phyloP scores from a whole-genome alignment of 108 stramenopile genomes.

The Parmales sp. region DNA sequence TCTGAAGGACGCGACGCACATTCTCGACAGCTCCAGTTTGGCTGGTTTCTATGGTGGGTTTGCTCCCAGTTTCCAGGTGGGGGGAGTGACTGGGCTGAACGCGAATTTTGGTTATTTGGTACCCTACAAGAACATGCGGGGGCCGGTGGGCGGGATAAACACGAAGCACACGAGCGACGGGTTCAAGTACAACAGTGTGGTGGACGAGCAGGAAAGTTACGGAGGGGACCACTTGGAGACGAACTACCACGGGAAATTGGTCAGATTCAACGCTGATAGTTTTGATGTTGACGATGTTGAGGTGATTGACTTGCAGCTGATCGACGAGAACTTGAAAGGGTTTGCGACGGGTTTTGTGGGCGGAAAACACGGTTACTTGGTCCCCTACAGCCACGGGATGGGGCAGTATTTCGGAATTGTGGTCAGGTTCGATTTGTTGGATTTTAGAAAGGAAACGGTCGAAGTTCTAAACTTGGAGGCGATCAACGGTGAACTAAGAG shows the following conservation, averaged over 20 bases:
- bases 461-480: neutral
- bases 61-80: neutral
- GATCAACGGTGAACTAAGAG: neutral
- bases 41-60: conserved; percentile 27
- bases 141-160: conserved; percentile 19
- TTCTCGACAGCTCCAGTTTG: neutral
- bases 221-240: conserved; percentile 15
- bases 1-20: conserved; percentile 9
- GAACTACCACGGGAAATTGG: conserved; percentile 19
- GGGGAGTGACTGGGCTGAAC: neutral
- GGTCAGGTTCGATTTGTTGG: conserved; percentile 27
- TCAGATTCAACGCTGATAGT: conserved; percentile 15
- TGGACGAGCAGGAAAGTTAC: neutral
- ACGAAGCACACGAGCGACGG: conserved; percentile 20
- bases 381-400: conserved; percentile 33
- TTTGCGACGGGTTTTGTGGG: conserved; percentile 36
- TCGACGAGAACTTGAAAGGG: conserved; percentile 33
- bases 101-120: conserved; percentile 22
- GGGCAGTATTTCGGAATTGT: conserved; percentile 30
- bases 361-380: conserved; percentile 26
- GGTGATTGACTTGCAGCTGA: conserved; percentile 23
- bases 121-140: conserved; percentile 14
- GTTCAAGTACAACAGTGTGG: neutral
- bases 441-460: conserved; percentile 17
- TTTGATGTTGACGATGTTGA: conserved; percentile 14